Conservation (phyloP, 2,329 filamentous ascomycete genomes). For the Didymella lethalis region DNA sequence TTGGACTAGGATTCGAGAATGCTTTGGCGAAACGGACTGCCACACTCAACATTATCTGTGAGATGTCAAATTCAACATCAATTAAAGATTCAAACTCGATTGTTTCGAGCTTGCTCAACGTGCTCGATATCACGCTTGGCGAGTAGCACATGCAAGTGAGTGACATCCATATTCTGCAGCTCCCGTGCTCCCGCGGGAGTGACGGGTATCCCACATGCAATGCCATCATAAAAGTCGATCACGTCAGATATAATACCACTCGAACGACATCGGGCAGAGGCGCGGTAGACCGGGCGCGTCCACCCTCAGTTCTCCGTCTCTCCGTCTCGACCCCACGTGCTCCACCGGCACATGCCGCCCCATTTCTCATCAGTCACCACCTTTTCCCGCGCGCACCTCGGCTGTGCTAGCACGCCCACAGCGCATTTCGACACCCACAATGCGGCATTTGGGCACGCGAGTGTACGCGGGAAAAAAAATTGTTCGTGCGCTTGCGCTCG, state of each 20-base stretch:
- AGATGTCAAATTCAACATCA: slow-evolving; percentile 19
- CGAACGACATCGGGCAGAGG: background rate
- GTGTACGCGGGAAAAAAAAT: slow-evolving; percentile 4
- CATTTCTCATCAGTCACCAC: slow-evolving; percentile 6
- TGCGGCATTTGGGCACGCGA: slow-evolving; percentile 9
- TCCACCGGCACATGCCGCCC: slow-evolving; percentile 1
- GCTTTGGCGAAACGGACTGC: slow-evolving; percentile 19
- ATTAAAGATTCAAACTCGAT: slow-evolving; percentile 1
- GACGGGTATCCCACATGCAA: background rate
- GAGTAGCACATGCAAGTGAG: background rate
- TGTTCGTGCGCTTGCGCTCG: background rate
- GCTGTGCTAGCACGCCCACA: slow-evolving; percentile 7
- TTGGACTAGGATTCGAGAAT: slow-evolving; percentile 19
- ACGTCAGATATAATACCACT: background rate
- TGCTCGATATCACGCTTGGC: background rate
- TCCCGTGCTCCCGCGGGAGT: background rate
- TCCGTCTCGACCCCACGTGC: background rate
- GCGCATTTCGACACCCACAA: slow-evolving; percentile 3
- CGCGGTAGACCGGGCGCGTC: slow-evolving; percentile 1
- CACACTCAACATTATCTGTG: slow-evolving; percentile 20
- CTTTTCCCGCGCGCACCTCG: slow-evolving; percentile 15
- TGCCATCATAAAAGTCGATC: background rate
- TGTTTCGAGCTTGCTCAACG: background rate
- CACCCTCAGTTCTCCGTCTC: slow-evolving; percentile 9
- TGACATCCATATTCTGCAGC: background rate